Conservation (phyloP, 2,329 filamentous ascomycete species). For the Aspergillus flavus region DNA sequence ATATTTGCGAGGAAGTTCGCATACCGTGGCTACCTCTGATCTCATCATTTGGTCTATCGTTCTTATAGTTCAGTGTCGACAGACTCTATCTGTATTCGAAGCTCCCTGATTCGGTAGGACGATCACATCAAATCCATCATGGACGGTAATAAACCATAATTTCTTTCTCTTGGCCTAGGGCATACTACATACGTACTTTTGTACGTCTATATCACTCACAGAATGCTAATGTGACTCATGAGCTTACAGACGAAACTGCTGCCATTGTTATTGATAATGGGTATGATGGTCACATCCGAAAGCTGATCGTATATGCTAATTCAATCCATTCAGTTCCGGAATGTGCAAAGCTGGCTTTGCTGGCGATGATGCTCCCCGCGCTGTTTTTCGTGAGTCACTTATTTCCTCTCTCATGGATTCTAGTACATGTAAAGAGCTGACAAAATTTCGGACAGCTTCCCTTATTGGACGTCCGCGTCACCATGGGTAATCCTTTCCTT, state of each 20-base stretch:
- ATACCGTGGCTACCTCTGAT: not conserved
- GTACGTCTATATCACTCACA: not conserved
- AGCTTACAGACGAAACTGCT: not conserved
- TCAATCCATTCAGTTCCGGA: constrained; percentile 73
- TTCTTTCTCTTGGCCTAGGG: not conserved
- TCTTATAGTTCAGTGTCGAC: not conserved
- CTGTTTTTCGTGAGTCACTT: constrained; percentile 95
- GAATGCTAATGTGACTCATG: not conserved
- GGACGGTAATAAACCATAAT: not conserved
- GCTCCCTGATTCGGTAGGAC: not conserved
- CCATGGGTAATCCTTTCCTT: constrained; percentile 75
- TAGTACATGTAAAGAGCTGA: constrained; percentile 1
- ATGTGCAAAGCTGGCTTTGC: constrained; percentile 99
- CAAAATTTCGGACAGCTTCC: constrained; percentile 66
- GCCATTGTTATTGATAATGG: constrained; percentile 4
- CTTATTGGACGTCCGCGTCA: constrained; percentile 99
- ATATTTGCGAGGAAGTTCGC: not conserved
- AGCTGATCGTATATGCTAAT: constrained; percentile 14
- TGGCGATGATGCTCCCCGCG: constrained; percentile 99
- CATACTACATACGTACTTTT: not conserved
- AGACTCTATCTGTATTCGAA: not conserved
- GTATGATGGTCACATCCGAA: not conserved
- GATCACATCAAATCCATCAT: not conserved
- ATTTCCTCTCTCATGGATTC: constrained; percentile 32
- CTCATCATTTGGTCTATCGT: not conserved